Evolutionary conservation across 2,329 filamentous ascomycete species (phyloP), one percentile per base, ranked within the genome.

Genomic region (Arthrobotrys sinensis): DNA sequence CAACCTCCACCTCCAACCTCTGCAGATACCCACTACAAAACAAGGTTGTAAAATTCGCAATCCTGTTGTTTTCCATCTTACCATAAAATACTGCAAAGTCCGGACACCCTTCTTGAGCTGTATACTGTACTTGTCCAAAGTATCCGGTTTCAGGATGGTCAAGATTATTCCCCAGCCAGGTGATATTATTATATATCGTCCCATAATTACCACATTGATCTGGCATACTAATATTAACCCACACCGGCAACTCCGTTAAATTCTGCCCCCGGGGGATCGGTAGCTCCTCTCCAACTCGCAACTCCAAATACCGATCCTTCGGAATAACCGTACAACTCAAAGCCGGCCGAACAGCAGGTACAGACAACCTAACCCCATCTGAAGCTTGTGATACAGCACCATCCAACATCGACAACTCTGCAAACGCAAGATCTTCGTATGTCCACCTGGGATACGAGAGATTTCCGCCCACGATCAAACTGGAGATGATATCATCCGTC

Each of bases 381-480:
- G 66, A 90, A 76, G 89, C 86, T 85, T 91, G 91, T 85, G 91
- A 89, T 8, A 34, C 12, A 81, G 87, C 89, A 86, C 91, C 91
- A 86, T 91, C 91, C 84, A 91, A 91, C 75, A 91, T 87, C 2
- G 24, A 19, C 89, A 91, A 91, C 80, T 90, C 90, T 79, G 91
- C 86, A 80, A 88, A 87, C 80, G 88, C 82, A 91, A 92, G 80
- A 86, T 89, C 82, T 38, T 80, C 71, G 53, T 80, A 92, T 86
- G 85, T 91, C 90, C 73, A 89, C 85, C 40, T 71, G 48, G 28
- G 82, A 83, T 87, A 85, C 69, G 89, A 90, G 76, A 86, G 87
- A 85, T 91, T 91, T 5, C 70, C 67, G 28, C 46, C 64, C 19
- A 76, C 48, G 3, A 78, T 72, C 5, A 78, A 62, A 12, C 67